Conservation (phyloP, 345 rosid species). For the Bretschneidera sinensis region DNA sequence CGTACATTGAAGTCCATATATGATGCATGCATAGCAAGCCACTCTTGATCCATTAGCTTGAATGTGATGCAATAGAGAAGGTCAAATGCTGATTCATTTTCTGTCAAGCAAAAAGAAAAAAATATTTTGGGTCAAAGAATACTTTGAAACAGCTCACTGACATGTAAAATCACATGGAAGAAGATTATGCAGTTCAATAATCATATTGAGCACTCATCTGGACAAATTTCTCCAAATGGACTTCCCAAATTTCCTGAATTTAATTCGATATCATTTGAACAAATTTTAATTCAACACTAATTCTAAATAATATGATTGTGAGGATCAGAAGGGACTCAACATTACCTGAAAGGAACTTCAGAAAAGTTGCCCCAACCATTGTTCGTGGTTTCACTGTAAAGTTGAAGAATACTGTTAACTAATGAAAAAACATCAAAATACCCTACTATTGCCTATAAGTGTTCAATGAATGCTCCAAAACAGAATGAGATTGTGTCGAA, state of each 20-base stretch:
- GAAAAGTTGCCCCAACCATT: conserved; percentile 73
- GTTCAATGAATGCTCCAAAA: not conserved
- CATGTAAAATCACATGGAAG: too few species aligned
- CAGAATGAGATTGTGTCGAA: not conserved
- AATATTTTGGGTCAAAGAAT: not conserved
- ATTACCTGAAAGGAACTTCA: conserved; percentile 89
- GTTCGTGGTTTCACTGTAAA: conserved; percentile 83
- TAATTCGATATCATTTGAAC: too few species aligned
- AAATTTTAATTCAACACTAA: not conserved
- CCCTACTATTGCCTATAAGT: not conserved
- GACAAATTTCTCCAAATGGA: too few species aligned
- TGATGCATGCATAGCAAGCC: conserved; percentile 94
- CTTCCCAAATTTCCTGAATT: not conserved
- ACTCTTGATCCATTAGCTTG: conserved; percentile 95
- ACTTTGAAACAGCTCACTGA: too few species aligned
- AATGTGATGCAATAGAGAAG: conserved; percentile 91
- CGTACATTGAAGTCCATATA: conserved; percentile 98
- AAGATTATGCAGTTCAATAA: too few species aligned
- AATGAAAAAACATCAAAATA: conserved; percentile 6
- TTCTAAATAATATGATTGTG: not conserved
- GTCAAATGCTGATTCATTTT: conserved; percentile 88
- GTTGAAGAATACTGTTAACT: conserved; percentile 23
- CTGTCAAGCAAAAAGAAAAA: conserved; percentile 34
- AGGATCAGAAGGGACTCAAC: not conserved
- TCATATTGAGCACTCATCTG: too few species aligned